phyloP scores from a whole-genome alignment of 768 basidiomycete species.

The Boletus subparvulus region DNA sequence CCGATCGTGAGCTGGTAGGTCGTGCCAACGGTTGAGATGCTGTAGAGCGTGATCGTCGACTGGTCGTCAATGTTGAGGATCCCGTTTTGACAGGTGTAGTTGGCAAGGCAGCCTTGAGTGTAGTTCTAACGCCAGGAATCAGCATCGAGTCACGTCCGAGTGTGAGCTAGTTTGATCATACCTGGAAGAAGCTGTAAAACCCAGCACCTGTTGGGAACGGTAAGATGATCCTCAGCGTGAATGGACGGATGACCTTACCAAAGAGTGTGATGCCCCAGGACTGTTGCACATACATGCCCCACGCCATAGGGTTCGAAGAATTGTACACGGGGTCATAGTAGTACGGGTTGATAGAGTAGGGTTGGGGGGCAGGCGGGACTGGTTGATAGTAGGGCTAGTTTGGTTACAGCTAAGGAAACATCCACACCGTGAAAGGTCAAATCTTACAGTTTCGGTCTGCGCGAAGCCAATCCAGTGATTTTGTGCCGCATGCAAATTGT shows the following conservation, averaged over 20 bases:
- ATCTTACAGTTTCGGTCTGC: constrained; percentile 50
- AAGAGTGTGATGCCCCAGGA: constrained; percentile 47
- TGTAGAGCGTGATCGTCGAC: constrained; percentile 44
- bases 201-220: constrained; percentile 39
- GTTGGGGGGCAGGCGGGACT: constrained; percentile 40
- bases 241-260: constrained; percentile 27
- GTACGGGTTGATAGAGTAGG: constrained; percentile 36
- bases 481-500: constrained; percentile 43
- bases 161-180: constrained; percentile 8
- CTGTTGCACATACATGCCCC: constrained; percentile 42
- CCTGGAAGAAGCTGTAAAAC: constrained; percentile 54
- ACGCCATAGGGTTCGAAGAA: constrained; percentile 35
- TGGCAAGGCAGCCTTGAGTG: constrained; percentile 37
- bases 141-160: not conserved
- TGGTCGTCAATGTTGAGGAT: constrained; percentile 42
- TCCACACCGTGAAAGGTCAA: not conserved
- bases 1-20: constrained; percentile 43
- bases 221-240: not conserved
- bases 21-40: constrained; percentile 48
- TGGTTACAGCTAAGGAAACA: not conserved
- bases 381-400: constrained; percentile 53
- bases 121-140: constrained; percentile 36
- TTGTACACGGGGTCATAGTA: constrained; percentile 43
- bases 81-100: constrained; percentile 41
- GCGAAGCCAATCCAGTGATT: constrained; percentile 53